Evolutionary conservation across 768 basidiomycete species (phyloP).

Genomic region (Tulasnella sp.): DNA sequence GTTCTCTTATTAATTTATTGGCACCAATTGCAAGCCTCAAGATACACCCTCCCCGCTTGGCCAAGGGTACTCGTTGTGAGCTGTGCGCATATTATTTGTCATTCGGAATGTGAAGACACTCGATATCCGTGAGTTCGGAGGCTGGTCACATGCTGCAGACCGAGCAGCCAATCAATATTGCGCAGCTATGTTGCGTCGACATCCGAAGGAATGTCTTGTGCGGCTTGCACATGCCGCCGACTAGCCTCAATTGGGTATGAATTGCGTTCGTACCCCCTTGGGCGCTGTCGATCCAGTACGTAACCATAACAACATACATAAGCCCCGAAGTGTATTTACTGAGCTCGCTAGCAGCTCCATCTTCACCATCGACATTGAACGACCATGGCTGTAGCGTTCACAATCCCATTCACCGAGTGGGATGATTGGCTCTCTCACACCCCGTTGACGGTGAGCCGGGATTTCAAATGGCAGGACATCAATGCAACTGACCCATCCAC

Average conservation of each 20-base stretch:
- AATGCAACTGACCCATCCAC: not conserved
- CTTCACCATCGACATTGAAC: not conserved
- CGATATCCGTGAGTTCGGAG: not conserved
- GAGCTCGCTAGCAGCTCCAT: not conserved
- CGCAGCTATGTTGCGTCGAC: no score
- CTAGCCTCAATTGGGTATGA: not conserved
- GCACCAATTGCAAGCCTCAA: no score
- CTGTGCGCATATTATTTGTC: not conserved
- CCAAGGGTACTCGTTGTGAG: not conserved
- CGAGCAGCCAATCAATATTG: no score
- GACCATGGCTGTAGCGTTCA: not conserved
- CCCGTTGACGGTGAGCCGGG: not conserved
- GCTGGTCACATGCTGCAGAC: not conserved
- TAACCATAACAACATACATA: not conserved
- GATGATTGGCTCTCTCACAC: not conserved
- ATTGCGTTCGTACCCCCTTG: not conserved
- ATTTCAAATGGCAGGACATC: not conserved
- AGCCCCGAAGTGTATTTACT: not conserved
- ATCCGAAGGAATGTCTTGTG: not conserved
- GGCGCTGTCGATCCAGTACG: not conserved
- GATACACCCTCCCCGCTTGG: no score
- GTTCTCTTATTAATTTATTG: no score
- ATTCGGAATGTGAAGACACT: not conserved
- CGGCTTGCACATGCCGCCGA: not conserved
- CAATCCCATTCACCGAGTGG: not conserved